Conservation (phyloP, 1,139 yeast species). For the Sugiyamaella castrensis region DNA sequence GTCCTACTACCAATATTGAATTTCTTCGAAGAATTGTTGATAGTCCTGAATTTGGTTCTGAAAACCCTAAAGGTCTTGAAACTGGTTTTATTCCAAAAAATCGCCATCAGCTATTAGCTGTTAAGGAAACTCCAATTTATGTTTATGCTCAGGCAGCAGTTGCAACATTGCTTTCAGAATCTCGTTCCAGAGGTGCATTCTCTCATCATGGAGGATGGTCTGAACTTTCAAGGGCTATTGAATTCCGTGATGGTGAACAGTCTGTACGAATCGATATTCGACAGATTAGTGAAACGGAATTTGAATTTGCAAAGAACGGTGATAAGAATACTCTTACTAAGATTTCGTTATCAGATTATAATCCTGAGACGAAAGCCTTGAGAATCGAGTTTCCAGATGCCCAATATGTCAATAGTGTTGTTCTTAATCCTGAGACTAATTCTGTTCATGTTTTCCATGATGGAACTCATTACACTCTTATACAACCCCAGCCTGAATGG, state of each 20-base stretch:
- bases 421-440: slow-evolving; percentile 23
- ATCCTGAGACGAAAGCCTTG: slow-evolving; percentile 20
- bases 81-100: slow-evolving; percentile 38
- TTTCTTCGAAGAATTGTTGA: slow-evolving; percentile 34
- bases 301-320: slow-evolving; percentile 17
- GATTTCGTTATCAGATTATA: slow-evolving; percentile 16
- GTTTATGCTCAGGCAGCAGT: slow-evolving; percentile 37
- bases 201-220: slow-evolving; percentile 17
- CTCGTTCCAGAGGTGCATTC: slow-evolving; percentile 5
- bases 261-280: slow-evolving; percentile 6
- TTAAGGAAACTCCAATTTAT: slow-evolving; percentile 24
- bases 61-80: slow-evolving; percentile 33
- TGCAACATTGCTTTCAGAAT: slow-evolving; percentile 24
- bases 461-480: slow-evolving; percentile 33
- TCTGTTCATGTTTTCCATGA: slow-evolving; percentile 34
- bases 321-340: slow-evolving; percentile 10
- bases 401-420: slow-evolving; percentile 33
- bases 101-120: slow-evolving; percentile 26
- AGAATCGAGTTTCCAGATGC: slow-evolving; percentile 26
- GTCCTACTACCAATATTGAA: slow-evolving; percentile 38
- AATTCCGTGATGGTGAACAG: slow-evolving; percentile 10
- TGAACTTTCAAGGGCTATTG: slow-evolving; percentile 13
- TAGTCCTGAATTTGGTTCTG: slow-evolving; percentile 31
- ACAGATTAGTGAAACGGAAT: slow-evolving; percentile 12
- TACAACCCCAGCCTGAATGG: slow-evolving; percentile 35